phyloP scores from a whole-genome alignment of 257 asterid genomes.

The Plantago elongata region DNA sequence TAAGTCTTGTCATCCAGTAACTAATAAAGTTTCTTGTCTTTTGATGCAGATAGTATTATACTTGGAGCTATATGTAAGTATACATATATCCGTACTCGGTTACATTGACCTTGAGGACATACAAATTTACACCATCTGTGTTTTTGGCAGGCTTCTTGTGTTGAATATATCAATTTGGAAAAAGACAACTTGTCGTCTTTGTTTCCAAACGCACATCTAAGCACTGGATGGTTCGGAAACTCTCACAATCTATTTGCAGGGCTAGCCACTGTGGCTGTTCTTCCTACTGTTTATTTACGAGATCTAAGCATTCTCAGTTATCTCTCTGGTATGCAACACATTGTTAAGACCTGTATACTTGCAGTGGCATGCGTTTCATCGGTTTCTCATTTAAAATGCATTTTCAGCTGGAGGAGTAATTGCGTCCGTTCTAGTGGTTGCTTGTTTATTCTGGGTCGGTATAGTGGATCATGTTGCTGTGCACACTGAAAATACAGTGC shows the following conservation, averaged over 20 bases:
- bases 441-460: conserved; percentile 82
- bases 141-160: conserved; percentile 72
- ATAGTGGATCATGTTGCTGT: conserved; percentile 66
- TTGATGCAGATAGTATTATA: conserved; percentile 75
- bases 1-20: not conserved
- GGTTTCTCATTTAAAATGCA: not conserved
- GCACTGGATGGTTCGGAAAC: conserved; percentile 47
- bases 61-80: conserved; percentile 90
- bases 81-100: conserved; percentile 5
- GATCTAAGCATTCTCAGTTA: conserved; percentile 83
- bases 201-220: conserved; percentile 78
- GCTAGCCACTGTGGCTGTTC: conserved; percentile 63
- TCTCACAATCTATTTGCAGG: conserved; percentile 72
- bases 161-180: conserved; percentile 86
- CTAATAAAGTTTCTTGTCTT: not conserved
- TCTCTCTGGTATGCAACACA: conserved; percentile 67
- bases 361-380: not conserved
- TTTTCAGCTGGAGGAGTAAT: conserved; percentile 91
- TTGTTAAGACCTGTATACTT: not conserved
- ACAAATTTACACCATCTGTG: not conserved
- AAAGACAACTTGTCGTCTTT: conserved; percentile 81
- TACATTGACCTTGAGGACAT: not conserved
- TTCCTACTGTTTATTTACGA: conserved; percentile 81
- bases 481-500: conserved; percentile 38
- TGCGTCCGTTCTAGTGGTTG: conserved; percentile 77